Percentiles rank a stretch among this genome's conserved stretches.
These are phyloP conservation scores for Exophiala mesophila DNA, from an alignment of 2,329 filamentous ascomycete genomes.

Conservation along the genomic window DNA sequence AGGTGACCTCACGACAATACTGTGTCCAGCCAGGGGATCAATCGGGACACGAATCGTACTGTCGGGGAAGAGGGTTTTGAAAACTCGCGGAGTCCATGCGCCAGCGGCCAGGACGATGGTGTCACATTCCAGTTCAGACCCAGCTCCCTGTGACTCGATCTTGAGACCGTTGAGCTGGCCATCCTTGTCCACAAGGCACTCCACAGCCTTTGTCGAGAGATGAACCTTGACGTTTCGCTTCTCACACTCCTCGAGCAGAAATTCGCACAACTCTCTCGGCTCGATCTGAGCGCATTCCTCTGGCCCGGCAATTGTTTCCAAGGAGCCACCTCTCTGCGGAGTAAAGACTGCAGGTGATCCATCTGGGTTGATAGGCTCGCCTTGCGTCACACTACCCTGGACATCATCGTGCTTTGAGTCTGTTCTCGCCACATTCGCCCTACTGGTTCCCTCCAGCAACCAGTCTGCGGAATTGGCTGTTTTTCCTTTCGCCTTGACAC, in stretches of 20 bases:
- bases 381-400: constrained; percentile 15
- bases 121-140: constrained; percentile 53
- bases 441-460: constrained; percentile 59
- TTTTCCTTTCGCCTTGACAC: constrained; percentile 31
- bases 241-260: constrained; percentile 56
- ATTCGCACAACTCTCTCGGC: constrained; percentile 61
- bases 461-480: constrained; percentile 57
- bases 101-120: constrained; percentile 64
- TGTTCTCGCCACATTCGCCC: constrained; percentile 48
- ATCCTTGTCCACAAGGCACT: constrained; percentile 47
- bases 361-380: constrained; percentile 31
- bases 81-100: constrained; percentile 66
- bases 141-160: constrained; percentile 29
- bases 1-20: constrained; percentile 61
- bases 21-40: constrained; percentile 64
- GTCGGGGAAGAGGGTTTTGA: constrained; percentile 58
- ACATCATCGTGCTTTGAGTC: constrained; percentile 15
- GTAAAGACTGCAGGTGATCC: constrained; percentile 56
- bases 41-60: constrained; percentile 53
- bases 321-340: constrained; percentile 47
- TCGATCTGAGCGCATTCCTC: constrained; percentile 64
- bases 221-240: constrained; percentile 61
- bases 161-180: constrained; percentile 50
- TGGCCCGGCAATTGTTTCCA: constrained; percentile 59
- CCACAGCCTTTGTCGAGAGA: constrained; percentile 56